Percentiles rank a stretch among this genome's conserved stretches.
These are phyloP conservation scores for Rhynchospora tenuis DNA, from an alignment of 176 grass and related monocot genomes.

Conservation along the genomic window DNA sequence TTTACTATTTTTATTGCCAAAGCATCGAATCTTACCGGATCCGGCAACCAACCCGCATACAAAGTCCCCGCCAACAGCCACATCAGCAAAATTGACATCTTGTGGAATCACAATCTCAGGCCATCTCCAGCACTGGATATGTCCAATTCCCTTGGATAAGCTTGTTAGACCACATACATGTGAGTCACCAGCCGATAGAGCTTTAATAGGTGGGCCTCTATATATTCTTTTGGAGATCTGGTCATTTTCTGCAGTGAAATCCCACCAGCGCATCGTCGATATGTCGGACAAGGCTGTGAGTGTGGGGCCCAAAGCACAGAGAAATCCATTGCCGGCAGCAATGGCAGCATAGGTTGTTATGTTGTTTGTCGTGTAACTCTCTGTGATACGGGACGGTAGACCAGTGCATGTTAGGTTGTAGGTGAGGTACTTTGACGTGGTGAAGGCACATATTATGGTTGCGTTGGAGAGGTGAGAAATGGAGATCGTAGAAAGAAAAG, in stretches of 20 bases:
- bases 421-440: neutral
- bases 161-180: constrained; percentile 49
- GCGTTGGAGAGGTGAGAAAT: constrained; percentile 42
- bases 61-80: constrained; percentile 59
- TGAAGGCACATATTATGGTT: constrained; percentile 32
- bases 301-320: constrained; percentile 41
- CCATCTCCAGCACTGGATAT: constrained; percentile 72
- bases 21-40: constrained; percentile 45
- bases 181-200: constrained; percentile 60
- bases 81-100: constrained; percentile 30
- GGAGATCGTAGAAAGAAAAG: constrained; percentile 53
- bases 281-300: neutral
- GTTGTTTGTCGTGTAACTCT: constrained; percentile 24
- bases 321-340: constrained; percentile 74
- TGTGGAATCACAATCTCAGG: constrained; percentile 1
- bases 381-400: neutral
- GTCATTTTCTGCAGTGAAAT: constrained; percentile 8
- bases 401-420: constrained; percentile 52
- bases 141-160: neutral
- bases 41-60: constrained; percentile 50
- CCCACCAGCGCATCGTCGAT: constrained; percentile 75
- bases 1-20: constrained; percentile 22
- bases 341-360: constrained; percentile 40
- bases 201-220: constrained; percentile 34
- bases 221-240: constrained; percentile 55